Conservation (phyloP, 331 rosid genomes). For the Prunus yedoensis region DNA sequence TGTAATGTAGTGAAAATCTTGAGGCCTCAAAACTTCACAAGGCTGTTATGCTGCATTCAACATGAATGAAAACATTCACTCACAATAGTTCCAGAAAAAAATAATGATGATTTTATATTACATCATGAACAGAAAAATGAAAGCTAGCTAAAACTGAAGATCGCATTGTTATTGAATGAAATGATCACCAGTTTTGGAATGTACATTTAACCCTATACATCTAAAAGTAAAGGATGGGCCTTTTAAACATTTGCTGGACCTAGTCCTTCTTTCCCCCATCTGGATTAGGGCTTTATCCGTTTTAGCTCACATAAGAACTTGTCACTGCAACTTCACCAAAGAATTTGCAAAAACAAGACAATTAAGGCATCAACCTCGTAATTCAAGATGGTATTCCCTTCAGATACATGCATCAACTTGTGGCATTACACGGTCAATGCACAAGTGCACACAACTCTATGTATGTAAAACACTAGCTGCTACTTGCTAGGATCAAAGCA, state of each 20-base stretch:
- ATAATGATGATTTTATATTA: background rate
- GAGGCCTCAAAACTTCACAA: constrained; percentile 13
- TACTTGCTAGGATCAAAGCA: background rate
- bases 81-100: background rate
- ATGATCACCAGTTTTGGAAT: background rate
- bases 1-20: background rate
- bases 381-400: background rate
- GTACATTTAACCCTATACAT: background rate
- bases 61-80: background rate
- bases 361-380: background rate
- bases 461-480: background rate
- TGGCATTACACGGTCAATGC: background rate
- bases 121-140: background rate
- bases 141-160: background rate
- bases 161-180: too few relatives aligned
- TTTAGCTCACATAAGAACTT: background rate
- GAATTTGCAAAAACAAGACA: background rate
- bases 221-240: background rate
- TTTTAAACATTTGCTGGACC: background rate
- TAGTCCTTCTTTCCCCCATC: background rate
- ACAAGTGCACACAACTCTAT: background rate
- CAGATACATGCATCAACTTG: constrained; percentile 3
- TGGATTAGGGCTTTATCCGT: background rate
- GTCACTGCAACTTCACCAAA: background rate
- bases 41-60: background rate